Conservation (phyloP, 352 stramenopile species). For the Phytophthora ramorum region DNA sequence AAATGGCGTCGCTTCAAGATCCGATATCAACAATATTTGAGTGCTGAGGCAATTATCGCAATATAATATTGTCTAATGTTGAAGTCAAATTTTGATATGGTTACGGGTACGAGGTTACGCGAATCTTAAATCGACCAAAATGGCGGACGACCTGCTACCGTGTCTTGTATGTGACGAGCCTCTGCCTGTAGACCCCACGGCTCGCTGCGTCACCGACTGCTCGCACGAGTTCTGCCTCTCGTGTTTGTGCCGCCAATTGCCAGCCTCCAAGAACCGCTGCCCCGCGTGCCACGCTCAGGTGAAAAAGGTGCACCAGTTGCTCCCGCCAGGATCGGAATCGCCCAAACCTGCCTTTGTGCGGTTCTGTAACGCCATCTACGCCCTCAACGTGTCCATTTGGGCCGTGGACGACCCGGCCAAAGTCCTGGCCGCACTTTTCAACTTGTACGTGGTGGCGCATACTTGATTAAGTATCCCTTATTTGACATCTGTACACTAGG, state of each 20-base stretch:
- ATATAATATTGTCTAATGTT: no score
- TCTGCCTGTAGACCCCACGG: constrained; percentile 40
- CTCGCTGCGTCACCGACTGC: constrained; percentile 79
- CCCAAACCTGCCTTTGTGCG: constrained; percentile 63
- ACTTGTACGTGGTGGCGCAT: constrained; percentile 54
- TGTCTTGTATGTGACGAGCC: constrained; percentile 66
- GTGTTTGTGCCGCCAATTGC: constrained; percentile 67
- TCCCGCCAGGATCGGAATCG: constrained; percentile 5
- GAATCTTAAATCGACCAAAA: neutral
- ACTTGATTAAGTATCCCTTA: no score
- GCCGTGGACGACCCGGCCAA: constrained; percentile 71
- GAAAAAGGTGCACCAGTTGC: constrained; percentile 69
- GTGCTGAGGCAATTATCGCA: no score
- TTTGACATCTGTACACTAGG: constrained; percentile 24
- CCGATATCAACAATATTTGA: no score
- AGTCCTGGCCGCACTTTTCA: constrained; percentile 69
- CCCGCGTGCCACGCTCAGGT: constrained; percentile 64
- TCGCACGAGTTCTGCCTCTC: constrained; percentile 82
- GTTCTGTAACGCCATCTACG: constrained; percentile 85
- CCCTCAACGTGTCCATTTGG: constrained; percentile 84
- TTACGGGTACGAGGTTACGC: neutral
- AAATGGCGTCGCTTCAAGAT: constrained; percentile 30
- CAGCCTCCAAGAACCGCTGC: constrained; percentile 69
- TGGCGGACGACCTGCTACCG: constrained; percentile 28
- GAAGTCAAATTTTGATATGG: no score